phyloP scores from a whole-genome alignment of 129 eudicot species.

The Chrysanthemum lavandulifolium region DNA sequence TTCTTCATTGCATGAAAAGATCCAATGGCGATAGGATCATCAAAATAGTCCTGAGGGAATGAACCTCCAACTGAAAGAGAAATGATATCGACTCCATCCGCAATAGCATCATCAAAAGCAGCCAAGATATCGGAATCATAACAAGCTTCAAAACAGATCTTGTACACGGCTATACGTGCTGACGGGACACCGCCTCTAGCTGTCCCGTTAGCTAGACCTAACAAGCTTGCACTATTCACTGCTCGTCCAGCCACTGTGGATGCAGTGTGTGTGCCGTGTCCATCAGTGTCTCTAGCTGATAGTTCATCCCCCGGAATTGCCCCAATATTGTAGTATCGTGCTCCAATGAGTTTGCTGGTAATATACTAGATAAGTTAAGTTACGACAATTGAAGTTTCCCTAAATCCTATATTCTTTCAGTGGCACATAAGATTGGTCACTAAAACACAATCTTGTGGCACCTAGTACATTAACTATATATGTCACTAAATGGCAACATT shows the following conservation, averaged over 20 bases:
- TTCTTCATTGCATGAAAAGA: conserved; percentile 66
- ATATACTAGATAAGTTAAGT: neutral
- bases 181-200: conserved; percentile 78
- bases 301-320: conserved; percentile 12
- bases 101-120: conserved; percentile 66
- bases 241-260: conserved; percentile 74
- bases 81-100: conserved; percentile 71
- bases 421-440: no score
- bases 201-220: conserved; percentile 55
- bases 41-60: conserved; percentile 30
- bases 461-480: neutral
- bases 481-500: neutral
- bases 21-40: conserved; percentile 68
- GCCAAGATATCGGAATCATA: conserved; percentile 49
- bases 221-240: conserved; percentile 58
- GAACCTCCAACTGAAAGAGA: conserved; percentile 55
- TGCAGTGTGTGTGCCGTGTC: conserved; percentile 95
- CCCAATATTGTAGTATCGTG: conserved; percentile 35
- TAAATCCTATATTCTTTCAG: no score
- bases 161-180: conserved; percentile 66
- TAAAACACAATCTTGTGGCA: neutral
- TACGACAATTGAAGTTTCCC: neutral
- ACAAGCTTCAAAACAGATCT: conserved; percentile 56
- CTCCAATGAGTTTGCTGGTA: conserved; percentile 68
- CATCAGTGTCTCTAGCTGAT: conserved; percentile 61